A percentile compares a stretch with the other conserved stretches of the same genome.
These are phyloP conservation scores for Mycena indigotica DNA, from an alignment of 768 basidiomycete genomes.

Conservation along the genomic window DNA sequence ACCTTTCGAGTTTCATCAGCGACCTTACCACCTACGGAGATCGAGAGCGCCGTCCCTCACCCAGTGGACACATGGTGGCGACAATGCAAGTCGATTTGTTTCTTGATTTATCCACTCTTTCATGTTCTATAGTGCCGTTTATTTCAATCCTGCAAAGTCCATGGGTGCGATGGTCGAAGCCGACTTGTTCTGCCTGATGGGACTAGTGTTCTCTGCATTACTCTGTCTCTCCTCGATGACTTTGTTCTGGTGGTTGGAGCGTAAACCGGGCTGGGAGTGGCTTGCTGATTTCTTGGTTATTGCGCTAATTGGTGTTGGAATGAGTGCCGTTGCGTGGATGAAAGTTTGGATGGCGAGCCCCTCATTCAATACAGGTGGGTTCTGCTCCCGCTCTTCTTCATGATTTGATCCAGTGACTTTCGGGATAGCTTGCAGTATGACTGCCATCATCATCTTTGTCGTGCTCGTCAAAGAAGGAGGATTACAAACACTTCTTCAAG, in stretches of 20 bases:
- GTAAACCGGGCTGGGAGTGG: constrained; percentile 68
- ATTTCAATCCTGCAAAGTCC: constrained; percentile 94
- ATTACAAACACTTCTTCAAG: constrained; percentile 69
- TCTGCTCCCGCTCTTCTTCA: not conserved
- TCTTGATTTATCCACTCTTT: not conserved
- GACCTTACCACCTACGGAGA: constrained; percentile 57
- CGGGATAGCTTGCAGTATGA: constrained; percentile 86
- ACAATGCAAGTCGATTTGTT: constrained; percentile 68
- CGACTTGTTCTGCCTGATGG: constrained; percentile 74
- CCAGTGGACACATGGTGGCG: constrained; percentile 89
- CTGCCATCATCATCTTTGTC: constrained; percentile 77
- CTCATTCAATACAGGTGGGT: constrained; percentile 82
- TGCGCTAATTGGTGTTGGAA: constrained; percentile 80
- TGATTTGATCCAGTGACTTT: too few species aligned
- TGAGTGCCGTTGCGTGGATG: constrained; percentile 84
- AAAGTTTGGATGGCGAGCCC: constrained; percentile 86
- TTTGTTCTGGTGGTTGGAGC: constrained; percentile 79
- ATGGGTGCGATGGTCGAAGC: constrained; percentile 93
- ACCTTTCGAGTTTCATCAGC: constrained; percentile 69
- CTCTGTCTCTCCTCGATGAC: constrained; percentile 77
- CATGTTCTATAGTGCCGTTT: constrained; percentile 58
- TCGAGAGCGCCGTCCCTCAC: constrained; percentile 58
- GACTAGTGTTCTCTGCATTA: constrained; percentile 68
- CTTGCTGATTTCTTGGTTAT: constrained; percentile 75
- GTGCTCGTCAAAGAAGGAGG: constrained; percentile 93